These are phyloP conservation scores for Spinellus fusiger DNA, from an alignment of 192 early-diverging fungal species.

Conservation along the genomic window DNA sequence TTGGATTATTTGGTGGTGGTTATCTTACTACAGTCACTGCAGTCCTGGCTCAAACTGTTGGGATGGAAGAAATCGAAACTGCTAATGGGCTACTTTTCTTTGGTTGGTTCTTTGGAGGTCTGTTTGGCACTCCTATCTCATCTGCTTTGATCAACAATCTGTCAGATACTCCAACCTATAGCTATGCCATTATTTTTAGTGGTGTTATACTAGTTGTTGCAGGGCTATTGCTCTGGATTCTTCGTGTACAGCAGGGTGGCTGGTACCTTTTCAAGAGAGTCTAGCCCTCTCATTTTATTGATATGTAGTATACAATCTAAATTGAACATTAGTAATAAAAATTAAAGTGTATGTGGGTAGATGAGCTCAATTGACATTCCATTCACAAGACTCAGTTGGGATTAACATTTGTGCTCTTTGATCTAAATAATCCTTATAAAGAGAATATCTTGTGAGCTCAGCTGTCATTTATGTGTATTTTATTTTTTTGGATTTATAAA, in stretches of 20 bases:
- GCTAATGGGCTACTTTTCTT: slow-evolving; percentile 36
- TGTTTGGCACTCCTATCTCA: slow-evolving; percentile 36
- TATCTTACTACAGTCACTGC: slow-evolving; percentile 35
- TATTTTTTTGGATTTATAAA: too few relatives aligned
- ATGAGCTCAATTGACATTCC: too few relatives aligned
- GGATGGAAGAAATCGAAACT: slow-evolving; percentile 30
- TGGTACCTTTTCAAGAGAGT: slow-evolving; percentile 10
- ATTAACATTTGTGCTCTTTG: too few relatives aligned
- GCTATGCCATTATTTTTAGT: slow-evolving; percentile 16
- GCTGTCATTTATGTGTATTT: too few relatives aligned
- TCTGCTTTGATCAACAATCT: slow-evolving; percentile 26
- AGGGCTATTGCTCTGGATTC: slow-evolving; percentile 8
- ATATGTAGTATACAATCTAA: too few relatives aligned
- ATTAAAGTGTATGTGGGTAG: too few relatives aligned
- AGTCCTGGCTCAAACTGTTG: slow-evolving; percentile 30
- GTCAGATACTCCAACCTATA: background rate
- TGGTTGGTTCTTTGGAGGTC: slow-evolving; percentile 37
- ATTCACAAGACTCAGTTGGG: too few relatives aligned
- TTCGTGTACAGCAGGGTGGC: slow-evolving; percentile 16
- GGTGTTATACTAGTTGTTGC: slow-evolving; percentile 10
- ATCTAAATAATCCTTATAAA: too few relatives aligned
- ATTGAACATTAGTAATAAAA: too few relatives aligned
- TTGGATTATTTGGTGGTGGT: slow-evolving; percentile 43
- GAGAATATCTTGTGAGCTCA: too few relatives aligned
- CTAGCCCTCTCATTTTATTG: too few relatives aligned